phyloP scores from a whole-genome alignment of 1,284 basidiomycete genomes.

The Salmacisia buchloeana region DNA sequence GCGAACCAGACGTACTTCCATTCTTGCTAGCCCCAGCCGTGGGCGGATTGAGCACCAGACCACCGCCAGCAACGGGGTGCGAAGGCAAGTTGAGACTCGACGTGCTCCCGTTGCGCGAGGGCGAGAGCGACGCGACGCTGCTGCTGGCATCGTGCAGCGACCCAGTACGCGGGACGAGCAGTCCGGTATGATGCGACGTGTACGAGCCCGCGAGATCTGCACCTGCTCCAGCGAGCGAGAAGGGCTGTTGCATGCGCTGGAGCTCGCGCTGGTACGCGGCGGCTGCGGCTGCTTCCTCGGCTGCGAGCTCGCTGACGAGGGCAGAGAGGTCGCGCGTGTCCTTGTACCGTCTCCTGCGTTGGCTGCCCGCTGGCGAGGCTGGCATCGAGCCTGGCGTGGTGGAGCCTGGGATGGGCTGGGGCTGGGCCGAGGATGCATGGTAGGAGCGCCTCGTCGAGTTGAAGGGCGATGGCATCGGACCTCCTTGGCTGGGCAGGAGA shows the following conservation, averaged over 20 bases:
- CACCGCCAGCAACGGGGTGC: neutral
- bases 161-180: neutral
- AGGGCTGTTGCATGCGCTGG: neutral
- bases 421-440: neutral
- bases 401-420: neutral
- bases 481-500: too few species aligned
- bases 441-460: neutral
- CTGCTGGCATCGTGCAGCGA: neutral
- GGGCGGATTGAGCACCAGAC: too few species aligned
- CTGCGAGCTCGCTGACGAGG: conserved; percentile 5
- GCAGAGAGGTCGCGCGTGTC: conserved; percentile 4
- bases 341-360: neutral
- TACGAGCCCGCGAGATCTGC: neutral
- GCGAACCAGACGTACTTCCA: neutral
- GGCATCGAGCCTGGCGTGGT: neutral
- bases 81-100: neutral
- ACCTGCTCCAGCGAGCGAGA: neutral
- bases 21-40: neutral
- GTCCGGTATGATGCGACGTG: neutral
- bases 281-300: neutral
- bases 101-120: neutral
- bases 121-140: neutral
- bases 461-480: neutral
- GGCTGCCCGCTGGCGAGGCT: too few species aligned
- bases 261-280: neutral